Percentiles rank a stretch among this genome's conserved stretches.
Evolutionary conservation across 352 stramenopile species (phyloP).

Genomic region (Globisporangium alternatum): DNA sequence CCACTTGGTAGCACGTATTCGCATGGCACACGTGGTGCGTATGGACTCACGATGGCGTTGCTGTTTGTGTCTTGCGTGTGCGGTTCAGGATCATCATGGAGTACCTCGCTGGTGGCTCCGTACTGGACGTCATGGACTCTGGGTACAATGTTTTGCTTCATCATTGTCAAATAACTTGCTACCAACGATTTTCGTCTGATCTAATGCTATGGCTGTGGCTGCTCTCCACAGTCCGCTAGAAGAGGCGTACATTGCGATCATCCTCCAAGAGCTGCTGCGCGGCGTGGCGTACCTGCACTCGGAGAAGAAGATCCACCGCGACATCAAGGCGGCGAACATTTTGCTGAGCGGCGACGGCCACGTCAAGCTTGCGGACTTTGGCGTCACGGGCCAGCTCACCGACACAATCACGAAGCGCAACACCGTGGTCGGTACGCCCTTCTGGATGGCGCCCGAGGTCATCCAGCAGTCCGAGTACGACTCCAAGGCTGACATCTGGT

Average conservation of each 20-base stretch:
- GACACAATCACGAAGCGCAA: conserved; percentile 98
- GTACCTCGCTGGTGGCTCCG: conserved; percentile 88
- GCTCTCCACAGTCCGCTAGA: conserved; percentile 48
- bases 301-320: conserved; percentile 84
- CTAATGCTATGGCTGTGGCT: neutral
- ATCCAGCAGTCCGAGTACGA: conserved; percentile 92
- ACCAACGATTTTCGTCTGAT: neutral
- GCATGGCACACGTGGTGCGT: neutral
- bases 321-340: conserved; percentile 84
- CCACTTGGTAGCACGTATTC: neutral
- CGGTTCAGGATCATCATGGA: conserved; percentile 92
- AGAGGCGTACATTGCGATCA: conserved; percentile 82
- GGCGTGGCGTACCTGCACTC: conserved; percentile 79
- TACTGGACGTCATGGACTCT: conserved; percentile 87
- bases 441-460: conserved; percentile 96
- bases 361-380: conserved; percentile 82
- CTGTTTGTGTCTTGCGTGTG: conserved; percentile 2
- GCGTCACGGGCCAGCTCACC: conserved; percentile 92
- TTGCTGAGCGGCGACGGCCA: conserved; percentile 74
- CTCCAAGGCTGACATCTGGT: conserved; percentile 98
- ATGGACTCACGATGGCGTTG: neutral
- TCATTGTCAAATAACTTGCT: neutral
- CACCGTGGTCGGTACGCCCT: conserved; percentile 97
- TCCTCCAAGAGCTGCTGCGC: conserved; percentile 66
- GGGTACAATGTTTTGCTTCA: conserved; percentile 25